phyloP scores from a whole-genome alignment of 768 basidiomycete species.

The Myochromella boudieri region DNA sequence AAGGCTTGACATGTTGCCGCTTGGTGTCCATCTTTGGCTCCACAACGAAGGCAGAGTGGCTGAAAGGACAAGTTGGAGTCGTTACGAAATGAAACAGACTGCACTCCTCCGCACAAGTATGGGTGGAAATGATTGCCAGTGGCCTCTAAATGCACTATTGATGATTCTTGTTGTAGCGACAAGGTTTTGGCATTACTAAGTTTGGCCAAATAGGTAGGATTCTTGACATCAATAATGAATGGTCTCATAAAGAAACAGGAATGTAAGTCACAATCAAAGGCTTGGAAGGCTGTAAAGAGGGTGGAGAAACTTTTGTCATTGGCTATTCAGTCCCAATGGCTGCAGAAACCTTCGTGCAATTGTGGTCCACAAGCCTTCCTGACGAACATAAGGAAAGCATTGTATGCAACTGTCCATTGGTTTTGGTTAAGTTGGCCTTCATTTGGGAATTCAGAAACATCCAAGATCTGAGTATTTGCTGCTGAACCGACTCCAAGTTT shows the following conservation, averaged over 20 bases:
- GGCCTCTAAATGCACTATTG: too few relatives aligned
- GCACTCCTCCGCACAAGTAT: too few relatives aligned
- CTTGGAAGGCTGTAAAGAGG: background rate
- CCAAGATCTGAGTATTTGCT: background rate
- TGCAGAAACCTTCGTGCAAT: background rate
- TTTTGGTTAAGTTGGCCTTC: background rate
- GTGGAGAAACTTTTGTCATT: background rate
- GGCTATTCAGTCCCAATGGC: background rate
- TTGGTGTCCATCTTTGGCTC: background rate
- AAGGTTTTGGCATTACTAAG: too few relatives aligned
- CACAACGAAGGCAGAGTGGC: background rate
- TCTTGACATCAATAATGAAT: background rate
- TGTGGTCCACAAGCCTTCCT: background rate
- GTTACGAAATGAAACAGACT: background rate
- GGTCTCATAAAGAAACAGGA: background rate
- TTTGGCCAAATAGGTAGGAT: too few relatives aligned
- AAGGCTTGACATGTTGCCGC: background rate
- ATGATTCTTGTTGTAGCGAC: too few relatives aligned
- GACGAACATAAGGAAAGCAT: background rate
- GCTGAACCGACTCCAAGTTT: background rate
- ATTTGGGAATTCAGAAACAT: background rate
- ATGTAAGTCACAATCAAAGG: too few relatives aligned
- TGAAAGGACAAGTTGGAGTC: background rate
- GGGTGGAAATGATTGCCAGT: too few relatives aligned
- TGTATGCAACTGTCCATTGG: background rate